phyloP scores from a whole-genome alignment of 2,329 filamentous ascomycete genomes.

The Calonectria pauciramosa region DNA sequence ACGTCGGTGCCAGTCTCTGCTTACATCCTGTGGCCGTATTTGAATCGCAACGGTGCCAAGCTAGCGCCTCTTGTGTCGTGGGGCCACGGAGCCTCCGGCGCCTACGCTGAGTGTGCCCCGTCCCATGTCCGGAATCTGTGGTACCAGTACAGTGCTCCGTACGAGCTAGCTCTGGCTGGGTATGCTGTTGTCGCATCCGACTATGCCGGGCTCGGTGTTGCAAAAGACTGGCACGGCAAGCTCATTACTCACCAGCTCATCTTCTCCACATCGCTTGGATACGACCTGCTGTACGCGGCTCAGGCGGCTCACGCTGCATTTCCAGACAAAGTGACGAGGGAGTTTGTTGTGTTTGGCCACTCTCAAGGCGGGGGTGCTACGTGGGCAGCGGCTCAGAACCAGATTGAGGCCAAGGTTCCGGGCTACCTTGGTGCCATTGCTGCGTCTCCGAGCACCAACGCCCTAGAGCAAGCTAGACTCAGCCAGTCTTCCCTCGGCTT shows the following conservation, averaged over 20 bases:
- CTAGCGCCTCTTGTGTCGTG: constrained; percentile 54
- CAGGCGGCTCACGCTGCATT: constrained; percentile 59
- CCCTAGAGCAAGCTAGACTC: constrained; percentile 24
- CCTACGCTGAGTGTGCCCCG: constrained; percentile 55
- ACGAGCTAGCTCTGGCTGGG: constrained; percentile 55
- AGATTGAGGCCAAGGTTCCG: constrained; percentile 45
- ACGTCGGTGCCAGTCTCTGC: constrained; percentile 62
- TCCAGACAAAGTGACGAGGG: constrained; percentile 45
- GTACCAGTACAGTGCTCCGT: constrained; percentile 57
- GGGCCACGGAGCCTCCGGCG: constrained; percentile 61
- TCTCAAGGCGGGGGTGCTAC: constrained; percentile 61
- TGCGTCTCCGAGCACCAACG: constrained; percentile 45
- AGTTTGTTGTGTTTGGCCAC: constrained; percentile 62
- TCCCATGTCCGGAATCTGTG: constrained; percentile 56
- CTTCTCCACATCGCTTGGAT: constrained; percentile 53
- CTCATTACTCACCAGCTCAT: constrained; percentile 58
- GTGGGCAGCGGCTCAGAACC: constrained; percentile 52
- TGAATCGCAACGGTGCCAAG: constrained; percentile 8
- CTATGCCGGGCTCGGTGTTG: constrained; percentile 60
- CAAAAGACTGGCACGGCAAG: constrained; percentile 48
- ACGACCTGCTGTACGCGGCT: constrained; percentile 59
- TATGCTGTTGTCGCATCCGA: constrained; percentile 61
- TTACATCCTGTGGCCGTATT: constrained; percentile 64
- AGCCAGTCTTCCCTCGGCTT: constrained; percentile 21
- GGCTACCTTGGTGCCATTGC: constrained; percentile 56